Evolutionary conservation across 352 stramenopile species (phyloP), one percentile per base, ranked within the genome.

Genomic region (Peronospora destructor): DNA sequence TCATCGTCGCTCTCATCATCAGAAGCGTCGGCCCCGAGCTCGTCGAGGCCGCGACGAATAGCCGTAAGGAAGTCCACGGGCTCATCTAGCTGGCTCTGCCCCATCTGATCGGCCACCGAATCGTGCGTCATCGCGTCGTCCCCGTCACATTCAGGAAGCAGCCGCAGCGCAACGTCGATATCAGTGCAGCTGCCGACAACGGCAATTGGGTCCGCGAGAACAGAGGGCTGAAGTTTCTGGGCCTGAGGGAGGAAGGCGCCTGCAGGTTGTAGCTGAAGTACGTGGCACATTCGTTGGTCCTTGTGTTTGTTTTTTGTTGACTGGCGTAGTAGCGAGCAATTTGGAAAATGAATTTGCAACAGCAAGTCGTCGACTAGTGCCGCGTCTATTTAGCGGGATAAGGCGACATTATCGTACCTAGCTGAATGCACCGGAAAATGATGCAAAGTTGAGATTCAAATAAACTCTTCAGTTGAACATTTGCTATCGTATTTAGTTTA

Each of bases 31-130:
- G 14, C 17, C 10, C 10, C 44, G 19, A 67, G 39, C 17, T 67
- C 56, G 14, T 73, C 60, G 17, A 73, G 49, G 1, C 64, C 60
- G 12, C 60, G 56, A 25, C 64, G 56, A 30, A 73, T 73, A 29
- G 56, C 55, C 42, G 46, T 34, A 11, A 73, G 50, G 48, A 73
- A 73, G 30, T 64, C 49, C 33, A 62, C 38, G 11, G 46, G 37
- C 48, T 69, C 55, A 19, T 66, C 59, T 16, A 49, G 34, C 17
- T 66, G 45, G 29, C 10, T 40, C 8, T 14, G 16, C 21, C 50
- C n/a, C 30, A 41, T 43, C 29, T 50, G 21, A 45, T 13, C 38
- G 28, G 6, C 17, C 13, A 30, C 30, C 9, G 19, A 11, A 38
- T 49, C 17, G 30, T 30, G 29, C 35, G 42, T 41, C 21, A 16